A percentile compares a stretch with the other conserved stretches of the same genome.
These are phyloP conservation scores for Tieghemostelium lacteum DNA, from an alignment of 78 protist genomes.

Conservation along the genomic window DNA sequence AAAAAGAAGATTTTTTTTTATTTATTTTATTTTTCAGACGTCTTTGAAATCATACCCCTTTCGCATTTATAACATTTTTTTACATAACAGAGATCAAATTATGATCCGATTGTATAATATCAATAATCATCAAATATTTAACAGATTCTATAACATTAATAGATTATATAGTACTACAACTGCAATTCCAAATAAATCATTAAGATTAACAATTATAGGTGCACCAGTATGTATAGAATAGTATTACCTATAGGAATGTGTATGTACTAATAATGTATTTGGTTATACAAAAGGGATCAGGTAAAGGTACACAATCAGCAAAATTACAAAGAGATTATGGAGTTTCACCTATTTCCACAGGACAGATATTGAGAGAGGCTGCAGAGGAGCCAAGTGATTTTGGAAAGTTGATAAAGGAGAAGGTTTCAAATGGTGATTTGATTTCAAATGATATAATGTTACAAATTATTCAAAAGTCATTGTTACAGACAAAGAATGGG, in stretches of 20 bases:
- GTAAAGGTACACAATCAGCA: conserved; percentile 80
- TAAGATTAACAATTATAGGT: conserved; percentile 66
- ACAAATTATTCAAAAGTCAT: conserved; percentile 34
- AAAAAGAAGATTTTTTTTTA: too few species aligned
- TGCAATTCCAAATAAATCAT: not conserved
- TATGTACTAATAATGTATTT: not conserved
- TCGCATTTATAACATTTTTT: too few species aligned
- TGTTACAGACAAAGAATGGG: conserved; percentile 10
- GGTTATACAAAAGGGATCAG: conserved; percentile 42
- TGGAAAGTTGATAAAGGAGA: conserved; percentile 40
- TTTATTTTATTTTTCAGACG: too few species aligned
- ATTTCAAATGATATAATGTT: conserved; percentile 70
- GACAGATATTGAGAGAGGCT: conserved; percentile 67
- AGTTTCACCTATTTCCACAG: conserved; percentile 69
- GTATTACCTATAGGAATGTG: not conserved
- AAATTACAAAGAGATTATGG: conserved; percentile 74
- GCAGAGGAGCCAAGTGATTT: conserved; percentile 22
- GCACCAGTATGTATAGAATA: conserved; percentile 43
- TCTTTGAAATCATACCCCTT: too few species aligned
- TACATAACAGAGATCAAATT: too few species aligned
- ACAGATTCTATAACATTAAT: too few species aligned
- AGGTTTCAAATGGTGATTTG: conserved; percentile 56
- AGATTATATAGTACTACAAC: too few species aligned
- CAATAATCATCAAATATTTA: too few species aligned
- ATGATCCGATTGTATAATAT: too few species aligned